phyloP scores from a whole-genome alignment of 1,139 yeast species.

The Magnusiomyces clavatus region DNA sequence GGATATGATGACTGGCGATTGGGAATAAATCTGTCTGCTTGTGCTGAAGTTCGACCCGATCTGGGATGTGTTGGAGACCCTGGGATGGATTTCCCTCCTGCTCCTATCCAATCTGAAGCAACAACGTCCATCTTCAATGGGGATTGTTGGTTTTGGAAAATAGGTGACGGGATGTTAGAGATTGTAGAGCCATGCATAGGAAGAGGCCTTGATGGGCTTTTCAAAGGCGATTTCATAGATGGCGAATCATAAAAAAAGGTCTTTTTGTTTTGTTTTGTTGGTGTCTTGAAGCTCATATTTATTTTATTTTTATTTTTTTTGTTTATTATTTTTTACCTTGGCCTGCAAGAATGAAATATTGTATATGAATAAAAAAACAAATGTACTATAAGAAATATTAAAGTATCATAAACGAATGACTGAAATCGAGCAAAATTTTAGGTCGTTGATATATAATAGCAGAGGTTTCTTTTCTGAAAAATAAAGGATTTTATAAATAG shows the following conservation, averaged over 20 bases:
- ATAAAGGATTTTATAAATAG: too few species aligned
- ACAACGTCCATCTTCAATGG: constrained; percentile 43
- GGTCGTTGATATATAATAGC: too few species aligned
- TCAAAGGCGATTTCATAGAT: constrained; percentile 13
- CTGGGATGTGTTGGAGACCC: constrained; percentile 22
- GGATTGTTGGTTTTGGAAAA: constrained; percentile 23
- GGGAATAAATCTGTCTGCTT: constrained; percentile 44
- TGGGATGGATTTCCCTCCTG: constrained; percentile 10
- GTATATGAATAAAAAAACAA: neutral
- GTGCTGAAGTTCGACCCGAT: constrained; percentile 23
- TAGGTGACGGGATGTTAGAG: constrained; percentile 11
- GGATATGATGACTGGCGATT: constrained; percentile 39
- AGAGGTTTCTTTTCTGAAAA: too few species aligned
- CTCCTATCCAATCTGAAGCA: constrained; percentile 27
- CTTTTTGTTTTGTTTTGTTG: constrained; percentile 21
- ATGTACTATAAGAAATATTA: neutral
- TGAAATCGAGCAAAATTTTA: constrained; percentile 2
- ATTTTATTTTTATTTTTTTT: too few species aligned
- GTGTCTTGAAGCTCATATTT: constrained; percentile 24
- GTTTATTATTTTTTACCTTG: constrained; percentile 10
- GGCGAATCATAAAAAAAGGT: constrained; percentile 23
- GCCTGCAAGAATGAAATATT: constrained; percentile 3
- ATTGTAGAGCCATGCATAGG: constrained; percentile 10
- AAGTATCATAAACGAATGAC: too few species aligned
- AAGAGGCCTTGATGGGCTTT: constrained; percentile 8